These are phyloP conservation scores for Lactarius sp. DNA, from an alignment of 768 basidiomycete species.

Conservation along the genomic window DNA sequence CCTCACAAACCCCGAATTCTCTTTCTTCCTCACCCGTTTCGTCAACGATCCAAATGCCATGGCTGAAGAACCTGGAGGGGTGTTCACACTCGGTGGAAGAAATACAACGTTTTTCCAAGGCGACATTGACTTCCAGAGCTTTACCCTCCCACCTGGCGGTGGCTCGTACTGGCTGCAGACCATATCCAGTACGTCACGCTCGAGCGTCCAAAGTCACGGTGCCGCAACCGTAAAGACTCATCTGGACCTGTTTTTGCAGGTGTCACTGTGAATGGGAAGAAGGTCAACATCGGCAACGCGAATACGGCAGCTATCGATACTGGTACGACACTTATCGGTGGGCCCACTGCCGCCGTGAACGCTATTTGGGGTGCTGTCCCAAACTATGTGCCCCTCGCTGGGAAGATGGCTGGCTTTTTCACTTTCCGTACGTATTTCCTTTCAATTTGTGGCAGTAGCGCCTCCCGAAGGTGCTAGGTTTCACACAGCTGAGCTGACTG, in stretches of 20 bases:
- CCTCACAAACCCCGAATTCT: slow-evolving; percentile 50
- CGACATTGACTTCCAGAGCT: slow-evolving; percentile 27
- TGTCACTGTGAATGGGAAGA: slow-evolving; percentile 54
- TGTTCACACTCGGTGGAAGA: slow-evolving; percentile 43
- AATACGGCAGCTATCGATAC: slow-evolving; percentile 85
- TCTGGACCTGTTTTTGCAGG: slow-evolving; percentile 34
- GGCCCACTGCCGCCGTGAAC: slow-evolving; percentile 55
- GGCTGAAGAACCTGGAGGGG: too few relatives aligned
- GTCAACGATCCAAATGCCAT: slow-evolving; percentile 44
- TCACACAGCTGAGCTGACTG: background rate
- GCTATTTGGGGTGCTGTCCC: slow-evolving; percentile 64
- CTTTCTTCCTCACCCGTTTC: slow-evolving; percentile 60
- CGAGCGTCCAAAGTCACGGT: background rate
- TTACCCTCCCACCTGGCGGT: slow-evolving; percentile 33
- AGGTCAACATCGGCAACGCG: slow-evolving; percentile 39
- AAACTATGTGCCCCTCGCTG: slow-evolving; percentile 43
- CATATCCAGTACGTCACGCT: slow-evolving; percentile 35
- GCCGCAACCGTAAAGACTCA: background rate
- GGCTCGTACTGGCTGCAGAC: slow-evolving; percentile 43
- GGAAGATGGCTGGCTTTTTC: slow-evolving; percentile 62
- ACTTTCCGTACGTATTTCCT: slow-evolving; percentile 57
- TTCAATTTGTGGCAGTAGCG: background rate
- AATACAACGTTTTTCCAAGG: slow-evolving; percentile 58
- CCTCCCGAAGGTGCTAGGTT: background rate
- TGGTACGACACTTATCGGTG: slow-evolving; percentile 91